phyloP scores from a whole-genome alignment of 768 basidiomycete genomes.

The Macrolepiota dolichaula region DNA sequence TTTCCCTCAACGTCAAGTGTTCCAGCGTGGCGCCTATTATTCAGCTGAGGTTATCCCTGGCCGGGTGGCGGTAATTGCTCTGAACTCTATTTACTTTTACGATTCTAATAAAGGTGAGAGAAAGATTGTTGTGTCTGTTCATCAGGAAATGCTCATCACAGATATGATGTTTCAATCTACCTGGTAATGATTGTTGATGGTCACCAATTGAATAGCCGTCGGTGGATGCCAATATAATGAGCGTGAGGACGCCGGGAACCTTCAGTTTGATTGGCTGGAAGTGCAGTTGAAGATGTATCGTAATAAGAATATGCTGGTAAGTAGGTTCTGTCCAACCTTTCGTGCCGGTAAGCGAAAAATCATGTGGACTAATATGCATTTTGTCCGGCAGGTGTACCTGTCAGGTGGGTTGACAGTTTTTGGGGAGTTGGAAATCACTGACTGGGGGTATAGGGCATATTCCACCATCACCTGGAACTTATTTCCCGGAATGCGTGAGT shows the following conservation, averaged over 20 bases:
- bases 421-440: constrained; percentile 28
- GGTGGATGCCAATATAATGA: constrained; percentile 66
- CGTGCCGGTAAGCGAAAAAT: constrained; percentile 10
- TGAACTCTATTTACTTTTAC: constrained; percentile 92
- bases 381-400: constrained; percentile 22
- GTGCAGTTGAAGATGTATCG: constrained; percentile 74
- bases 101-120: constrained; percentile 77
- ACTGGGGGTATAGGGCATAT: constrained; percentile 62
- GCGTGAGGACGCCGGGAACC: constrained; percentile 79
- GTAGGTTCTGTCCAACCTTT: constrained; percentile 31
- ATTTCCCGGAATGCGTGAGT: constrained; percentile 83
- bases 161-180: constrained; percentile 13
- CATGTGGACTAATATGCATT: constrained; percentile 10
- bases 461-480: constrained; percentile 76
- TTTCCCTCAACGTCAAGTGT: constrained; percentile 72
- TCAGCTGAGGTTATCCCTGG: constrained; percentile 77
- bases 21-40: constrained; percentile 86
- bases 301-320: constrained; percentile 70
- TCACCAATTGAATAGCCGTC: constrained; percentile 49
- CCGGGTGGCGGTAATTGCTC: constrained; percentile 71
- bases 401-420: constrained; percentile 36
- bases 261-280: constrained; percentile 88
- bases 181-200: background rate
- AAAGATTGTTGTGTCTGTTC: background rate
- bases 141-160: constrained; percentile 1